Conservation (phyloP, 179 eudicot genomes). For the Nepenthes alata region DNA sequence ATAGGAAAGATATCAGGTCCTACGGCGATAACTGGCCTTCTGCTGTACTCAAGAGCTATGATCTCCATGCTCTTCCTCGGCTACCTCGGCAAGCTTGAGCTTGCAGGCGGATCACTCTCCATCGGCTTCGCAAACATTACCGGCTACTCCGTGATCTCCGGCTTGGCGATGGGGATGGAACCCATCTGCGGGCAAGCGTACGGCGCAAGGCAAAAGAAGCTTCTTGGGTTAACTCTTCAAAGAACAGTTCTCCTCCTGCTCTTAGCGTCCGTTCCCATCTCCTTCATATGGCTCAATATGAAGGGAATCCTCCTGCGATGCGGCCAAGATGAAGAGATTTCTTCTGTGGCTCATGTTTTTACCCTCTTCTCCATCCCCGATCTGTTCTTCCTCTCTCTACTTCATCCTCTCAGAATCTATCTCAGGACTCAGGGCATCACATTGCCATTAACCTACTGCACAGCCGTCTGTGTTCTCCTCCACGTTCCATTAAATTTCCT, state of each 20-base stretch:
- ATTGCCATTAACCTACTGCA: constrained; percentile 44
- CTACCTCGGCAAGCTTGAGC: constrained; percentile 49
- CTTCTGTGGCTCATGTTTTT: constrained; percentile 36
- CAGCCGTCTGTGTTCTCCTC: constrained; percentile 28
- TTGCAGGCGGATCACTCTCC: constrained; percentile 59
- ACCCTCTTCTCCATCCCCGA: constrained; percentile 46
- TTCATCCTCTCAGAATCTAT: constrained; percentile 53
- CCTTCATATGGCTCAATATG: constrained; percentile 55
- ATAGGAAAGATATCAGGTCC: constrained; percentile 86
- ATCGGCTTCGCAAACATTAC: constrained; percentile 69
- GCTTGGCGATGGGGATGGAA: constrained; percentile 70
- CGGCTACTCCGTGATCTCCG: constrained; percentile 59
- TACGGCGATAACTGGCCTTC: constrained; percentile 62
- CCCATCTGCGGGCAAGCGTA: constrained; percentile 64
- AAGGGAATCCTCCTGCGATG: constrained; percentile 35
- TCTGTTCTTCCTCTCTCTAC: constrained; percentile 41
- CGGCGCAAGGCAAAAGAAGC: constrained; percentile 51
- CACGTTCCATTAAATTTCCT: constrained; percentile 47
- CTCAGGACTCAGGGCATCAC: constrained; percentile 48
- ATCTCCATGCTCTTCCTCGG: constrained; percentile 70
- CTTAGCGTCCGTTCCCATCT: constrained; percentile 38
- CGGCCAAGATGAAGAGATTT: constrained; percentile 47
- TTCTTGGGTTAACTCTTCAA: constrained; percentile 47
- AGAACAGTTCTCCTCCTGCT: constrained; percentile 46
- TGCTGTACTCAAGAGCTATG: constrained; percentile 50